Evolutionary conservation across 805 yeast genomes (phyloP), one percentile per base, ranked within the genome.

Genomic region (Clavispora fructus): DNA sequence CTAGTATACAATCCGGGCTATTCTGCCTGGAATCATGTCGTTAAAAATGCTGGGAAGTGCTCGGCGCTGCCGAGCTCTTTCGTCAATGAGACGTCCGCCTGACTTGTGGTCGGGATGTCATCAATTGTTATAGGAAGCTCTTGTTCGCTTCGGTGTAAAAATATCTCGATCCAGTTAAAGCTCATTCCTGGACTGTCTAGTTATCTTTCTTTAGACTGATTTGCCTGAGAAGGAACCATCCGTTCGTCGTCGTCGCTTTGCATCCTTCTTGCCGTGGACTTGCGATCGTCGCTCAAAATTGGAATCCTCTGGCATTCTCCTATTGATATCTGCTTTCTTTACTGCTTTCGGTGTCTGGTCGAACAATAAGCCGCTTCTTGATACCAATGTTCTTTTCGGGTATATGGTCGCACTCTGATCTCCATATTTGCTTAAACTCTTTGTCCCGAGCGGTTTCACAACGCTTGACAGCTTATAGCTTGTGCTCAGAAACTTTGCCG

Each of bases 231-330:
- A 33, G 13, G 7, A 4, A 32, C 32, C 13, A 31, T 31, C 16
- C 1, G 10, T n/a, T 33, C 25, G 25, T 33, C 37, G 37, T 33
- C 37, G 37, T 33, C 37, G 37, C 7, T 17, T 17, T 16, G 12
- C 23, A 3, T 16, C 5, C n/a, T 17, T 33, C 16, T 16, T 14
- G 13, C 17, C 25, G 23, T 28, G 27, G 11, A 33, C 35, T 31
- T 37, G 35, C 30, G 44, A 25, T 51, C 52, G 54, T 43, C 50
- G 52, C 41, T 45, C 37, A 40, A 48, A 51, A 41, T 51, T 48
- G 17, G 39, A 30, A 39, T 51, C 50, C 9, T 14, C 33, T 16
- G 35, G 29, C 31, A 4, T 13, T 3, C 32, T 13, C 12, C n/a
- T 30, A 13, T 13, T 30, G 23, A 4, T 4, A 19, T 19, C 14